Base-by-base conservation (phyloP, 208 protist genomes). In the Trypanosoma lewisi region DNA sequence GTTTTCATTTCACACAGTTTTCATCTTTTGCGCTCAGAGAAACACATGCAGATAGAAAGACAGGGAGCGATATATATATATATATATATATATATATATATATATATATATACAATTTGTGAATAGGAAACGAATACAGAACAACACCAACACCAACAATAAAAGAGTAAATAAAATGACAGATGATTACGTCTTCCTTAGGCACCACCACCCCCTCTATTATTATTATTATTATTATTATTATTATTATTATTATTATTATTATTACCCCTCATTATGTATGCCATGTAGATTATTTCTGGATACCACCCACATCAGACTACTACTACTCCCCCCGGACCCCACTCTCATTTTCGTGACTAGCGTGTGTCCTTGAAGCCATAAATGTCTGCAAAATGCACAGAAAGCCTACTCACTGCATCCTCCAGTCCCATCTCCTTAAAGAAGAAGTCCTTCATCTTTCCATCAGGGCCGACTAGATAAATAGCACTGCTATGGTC, bases 391-490 rank as follows among this genome's bases (percentile, higher is more conserved):
- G 67, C 64, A 53, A 78, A 73, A 69, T 94, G 88, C 23, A 94
- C 70, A 1, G 75, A 78, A 1, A 94, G 64, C 53, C 85, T 75
- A 25, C 76, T 70, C 2, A 94, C 76, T 11, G 66, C 67, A 50
- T 92, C 73, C 0, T 80, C 54, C 1, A 85, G 42, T n/a, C 85
- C 83, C 84, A 94, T 94, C 42, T 92, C 88, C 50, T 82, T 75
- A 61, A 91, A 92, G 62, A 91, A 91, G 52, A 94, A 94, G 70
- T 94, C 88, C 55, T 88, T 88, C 81, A 94, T 85, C 49, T 94
- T 91, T 9, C 88, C 85, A 63, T 94, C 85, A 9, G 85, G 84
- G 0, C 85, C 84, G 0, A 94, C 88, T 17, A 94, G 73, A 42
- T 92, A 94, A 27, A 94, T 87, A 42, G 85, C 82, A 53, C 84